Evolutionary conservation across 1,139 yeast species (phyloP), one percentile per base, ranked within the genome.

Genomic region (Geotrichum siamense): DNA sequence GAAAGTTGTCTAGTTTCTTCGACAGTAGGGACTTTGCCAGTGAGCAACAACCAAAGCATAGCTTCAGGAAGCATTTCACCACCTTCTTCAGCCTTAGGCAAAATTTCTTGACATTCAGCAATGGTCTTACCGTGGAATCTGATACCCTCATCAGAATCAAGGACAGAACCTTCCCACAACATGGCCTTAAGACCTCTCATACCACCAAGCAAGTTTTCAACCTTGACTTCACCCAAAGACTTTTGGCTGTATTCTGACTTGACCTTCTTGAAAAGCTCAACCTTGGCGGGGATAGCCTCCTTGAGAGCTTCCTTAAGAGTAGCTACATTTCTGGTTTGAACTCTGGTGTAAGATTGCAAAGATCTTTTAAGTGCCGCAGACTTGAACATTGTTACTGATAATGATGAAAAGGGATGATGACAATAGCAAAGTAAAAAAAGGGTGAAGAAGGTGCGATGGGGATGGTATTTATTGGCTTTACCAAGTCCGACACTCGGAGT

Each of bases 21-120:
- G 44, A 58, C 79, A 41, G 89, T 68, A 63, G 96, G 96, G 48
- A 82, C 79, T 70, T 84, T 84, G 53, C 96, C 96, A 50, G 96
- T 86, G 67, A 87, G 75, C 60, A 87, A 74, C 61, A 86, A 76
- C 95, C 96, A 86, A 69, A 85, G 79, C 69, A 86, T 76, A 57
- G 94, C 89, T 71, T 87, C 96, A 58, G 96, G 96, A 9, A 69
- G 62, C 58, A 66, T 64, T 39, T 64, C 65, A 28, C 69, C 70
- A 3, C 93, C 91, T 62, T 64, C 68, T 39, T 63, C 68, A 22
- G 69, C 66, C 51, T 68, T 69, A 37, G 78, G 78, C 31, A 67
- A 57, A 29, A 60, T 45, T 23, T 58, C 50, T 57, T 72, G 78
- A 55, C 78, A 72, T 42, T 75, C 75, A 48, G 68, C 61, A 53